phyloP scores from a whole-genome alignment of 2,329 filamentous ascomycete genomes.

The Diaporthe sp. region DNA sequence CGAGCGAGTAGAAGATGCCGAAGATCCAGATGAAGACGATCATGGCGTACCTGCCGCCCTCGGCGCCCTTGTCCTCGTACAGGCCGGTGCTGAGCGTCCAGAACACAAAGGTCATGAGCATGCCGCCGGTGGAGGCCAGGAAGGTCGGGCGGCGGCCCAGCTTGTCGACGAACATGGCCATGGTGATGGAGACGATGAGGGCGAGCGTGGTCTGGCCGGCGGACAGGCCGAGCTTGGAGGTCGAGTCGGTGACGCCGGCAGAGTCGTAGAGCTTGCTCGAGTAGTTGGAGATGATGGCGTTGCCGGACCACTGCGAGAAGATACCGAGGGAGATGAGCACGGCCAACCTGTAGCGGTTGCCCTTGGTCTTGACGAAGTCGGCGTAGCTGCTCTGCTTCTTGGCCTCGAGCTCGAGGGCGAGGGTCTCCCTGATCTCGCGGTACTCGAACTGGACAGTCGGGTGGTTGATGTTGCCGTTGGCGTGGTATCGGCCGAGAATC shows the following conservation, averaged over 20 bases:
- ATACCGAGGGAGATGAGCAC: conserved; percentile 67
- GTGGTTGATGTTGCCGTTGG: conserved; percentile 64
- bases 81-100: conserved; percentile 62
- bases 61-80: conserved; percentile 54
- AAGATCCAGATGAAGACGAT: conserved; percentile 57
- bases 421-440: conserved; percentile 70
- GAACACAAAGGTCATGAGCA: conserved; percentile 63
- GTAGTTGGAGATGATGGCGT: conserved; percentile 72
- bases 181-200: conserved; percentile 63
- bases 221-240: conserved; percentile 58
- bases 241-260: conserved; percentile 62
- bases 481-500: conserved; percentile 69
- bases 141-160: conserved; percentile 69
- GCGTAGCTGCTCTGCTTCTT: conserved; percentile 62
- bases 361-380: conserved; percentile 67
- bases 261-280: conserved; percentile 65
- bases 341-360: conserved; percentile 67
- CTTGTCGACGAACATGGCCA: conserved; percentile 66
- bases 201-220: conserved; percentile 65
- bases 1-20: conserved; percentile 63
- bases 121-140: conserved; percentile 57
- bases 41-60: conserved; percentile 55
- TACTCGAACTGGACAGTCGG: conserved; percentile 70
- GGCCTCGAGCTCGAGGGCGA: conserved; percentile 63
- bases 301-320: conserved; percentile 72